phyloP scores from a whole-genome alignment of 2,329 filamentous ascomycete genomes.

The Botrytis tulipae region DNA sequence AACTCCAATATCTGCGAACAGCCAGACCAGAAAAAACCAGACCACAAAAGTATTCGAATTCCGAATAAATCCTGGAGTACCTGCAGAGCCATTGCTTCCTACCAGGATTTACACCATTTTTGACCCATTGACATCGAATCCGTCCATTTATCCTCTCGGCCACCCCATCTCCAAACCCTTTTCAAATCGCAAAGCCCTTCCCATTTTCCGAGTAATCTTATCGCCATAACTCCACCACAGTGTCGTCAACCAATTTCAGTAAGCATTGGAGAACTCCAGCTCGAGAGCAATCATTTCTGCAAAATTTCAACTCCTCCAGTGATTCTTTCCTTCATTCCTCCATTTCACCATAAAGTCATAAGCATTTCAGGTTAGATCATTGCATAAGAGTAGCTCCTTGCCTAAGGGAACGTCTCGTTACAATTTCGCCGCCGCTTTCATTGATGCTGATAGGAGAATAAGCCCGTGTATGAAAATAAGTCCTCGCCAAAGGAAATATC shows the following conservation, averaged over 20 bases:
- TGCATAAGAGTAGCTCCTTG: not conserved
- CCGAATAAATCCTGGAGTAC: not conserved
- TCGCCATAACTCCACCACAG: not conserved
- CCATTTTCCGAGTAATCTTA: not conserved
- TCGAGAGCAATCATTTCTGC: not conserved
- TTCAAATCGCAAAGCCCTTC: not conserved
- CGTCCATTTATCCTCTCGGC: not conserved
- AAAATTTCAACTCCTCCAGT: not conserved
- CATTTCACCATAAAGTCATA: not conserved
- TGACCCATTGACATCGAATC: not conserved
- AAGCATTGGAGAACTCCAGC: not conserved
- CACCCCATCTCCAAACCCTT: not conserved
- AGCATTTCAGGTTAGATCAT: not conserved
- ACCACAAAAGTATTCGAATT: not conserved
- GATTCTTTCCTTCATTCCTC: not conserved
- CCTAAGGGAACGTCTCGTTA: not conserved
- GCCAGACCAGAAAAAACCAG: not conserved
- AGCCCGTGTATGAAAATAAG: not conserved
- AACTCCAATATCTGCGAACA: not conserved
- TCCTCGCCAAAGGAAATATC: constrained; percentile 4
- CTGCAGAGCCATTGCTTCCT: not conserved
- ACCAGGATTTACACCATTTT: not conserved
- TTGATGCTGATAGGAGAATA: not conserved
- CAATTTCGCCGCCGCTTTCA: not conserved
- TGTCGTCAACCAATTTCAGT: not conserved